phyloP scores from a whole-genome alignment of 2,329 filamentous ascomycete genomes.

The Aaosphaeria pasadenensis region DNA sequence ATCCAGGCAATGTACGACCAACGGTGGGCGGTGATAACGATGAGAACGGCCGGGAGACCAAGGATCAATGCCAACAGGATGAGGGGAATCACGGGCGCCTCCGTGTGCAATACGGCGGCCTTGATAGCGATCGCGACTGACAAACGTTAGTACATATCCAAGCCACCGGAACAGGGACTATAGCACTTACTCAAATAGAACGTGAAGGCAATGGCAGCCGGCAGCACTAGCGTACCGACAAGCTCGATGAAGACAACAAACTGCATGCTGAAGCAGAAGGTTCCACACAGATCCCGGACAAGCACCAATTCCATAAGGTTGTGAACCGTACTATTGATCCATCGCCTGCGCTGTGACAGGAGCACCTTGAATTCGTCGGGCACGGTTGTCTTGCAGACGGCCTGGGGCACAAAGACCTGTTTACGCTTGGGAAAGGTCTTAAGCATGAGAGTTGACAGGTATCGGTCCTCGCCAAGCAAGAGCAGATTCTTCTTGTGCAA shows the following conservation, averaged over 20 bases:
- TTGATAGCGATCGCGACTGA: constrained; percentile 81
- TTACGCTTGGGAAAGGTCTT: constrained; percentile 99
- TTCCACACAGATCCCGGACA: constrained; percentile 93
- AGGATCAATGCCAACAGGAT: constrained; percentile 86
- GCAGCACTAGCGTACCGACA: constrained; percentile 88
- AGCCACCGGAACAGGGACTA: not conserved
- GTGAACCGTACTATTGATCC: constrained; percentile 99
- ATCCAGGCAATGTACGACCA: constrained; percentile 95
- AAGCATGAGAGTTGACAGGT: constrained; percentile 94
- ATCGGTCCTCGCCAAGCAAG: constrained; percentile 89
- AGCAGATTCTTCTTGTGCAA: constrained; percentile 96
- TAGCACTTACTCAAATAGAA: constrained; percentile 81
- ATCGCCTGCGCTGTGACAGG: constrained; percentile 89
- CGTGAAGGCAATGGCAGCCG: constrained; percentile 94
- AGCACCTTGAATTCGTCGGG: constrained; percentile 90
- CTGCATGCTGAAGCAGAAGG: constrained; percentile 99
- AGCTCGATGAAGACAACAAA: constrained; percentile 96
- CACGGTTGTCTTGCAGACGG: constrained; percentile 97
- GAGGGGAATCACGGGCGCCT: constrained; percentile 82
- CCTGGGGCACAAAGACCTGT: constrained; percentile 96
- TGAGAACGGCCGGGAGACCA: constrained; percentile 86
- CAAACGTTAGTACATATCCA: constrained; percentile 20
- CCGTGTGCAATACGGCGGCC: constrained; percentile 53
- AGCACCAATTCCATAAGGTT: constrained; percentile 97
- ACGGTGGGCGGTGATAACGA: constrained; percentile 89